Conservation (phyloP, 1,139 yeast genomes). For the Scheffersomyces insectosa region DNA sequence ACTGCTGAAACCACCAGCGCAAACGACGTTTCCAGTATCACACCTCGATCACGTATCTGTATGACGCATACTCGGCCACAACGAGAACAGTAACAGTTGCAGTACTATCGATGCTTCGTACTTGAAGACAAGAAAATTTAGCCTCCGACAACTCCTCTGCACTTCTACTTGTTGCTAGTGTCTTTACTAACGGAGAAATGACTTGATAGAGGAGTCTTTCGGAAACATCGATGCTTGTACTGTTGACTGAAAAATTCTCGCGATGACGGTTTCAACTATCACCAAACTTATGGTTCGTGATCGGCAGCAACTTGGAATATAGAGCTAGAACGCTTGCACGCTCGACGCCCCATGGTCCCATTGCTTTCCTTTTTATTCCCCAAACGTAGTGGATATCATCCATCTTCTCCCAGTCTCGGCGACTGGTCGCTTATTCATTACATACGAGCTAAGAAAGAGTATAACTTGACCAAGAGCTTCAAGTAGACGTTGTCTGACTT, state of each 20-base stretch:
- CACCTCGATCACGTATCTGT: no score
- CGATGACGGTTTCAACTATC: slow-evolving; percentile 5
- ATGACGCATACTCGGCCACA: no score
- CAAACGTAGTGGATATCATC: slow-evolving; percentile 2
- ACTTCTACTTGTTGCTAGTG: slow-evolving; percentile 9
- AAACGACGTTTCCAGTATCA: not conserved
- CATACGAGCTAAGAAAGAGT: slow-evolving; percentile 99
- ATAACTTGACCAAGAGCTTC: slow-evolving; percentile 94
- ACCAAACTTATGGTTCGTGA: slow-evolving; percentile 2
- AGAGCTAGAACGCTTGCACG: no score
- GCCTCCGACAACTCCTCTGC: not conserved
- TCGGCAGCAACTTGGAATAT: no score
- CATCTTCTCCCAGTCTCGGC: slow-evolving; percentile 2
- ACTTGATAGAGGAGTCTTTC: no score
- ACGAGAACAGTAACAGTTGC: no score
- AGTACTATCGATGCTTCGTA: no score
- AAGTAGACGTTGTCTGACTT: slow-evolving; percentile 99
- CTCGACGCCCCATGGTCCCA: no score
- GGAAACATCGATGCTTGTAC: no score
- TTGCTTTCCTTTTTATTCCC: no score
- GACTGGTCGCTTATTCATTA: slow-evolving; percentile 22
- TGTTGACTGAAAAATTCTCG: not conserved
- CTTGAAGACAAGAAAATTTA: no score
- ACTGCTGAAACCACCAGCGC: slow-evolving; percentile 10
- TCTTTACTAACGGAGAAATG: slow-evolving; percentile 12